phyloP scores from a whole-genome alignment of 163 green algal genomes.

The Trebouxiophyceae sp. region DNA sequence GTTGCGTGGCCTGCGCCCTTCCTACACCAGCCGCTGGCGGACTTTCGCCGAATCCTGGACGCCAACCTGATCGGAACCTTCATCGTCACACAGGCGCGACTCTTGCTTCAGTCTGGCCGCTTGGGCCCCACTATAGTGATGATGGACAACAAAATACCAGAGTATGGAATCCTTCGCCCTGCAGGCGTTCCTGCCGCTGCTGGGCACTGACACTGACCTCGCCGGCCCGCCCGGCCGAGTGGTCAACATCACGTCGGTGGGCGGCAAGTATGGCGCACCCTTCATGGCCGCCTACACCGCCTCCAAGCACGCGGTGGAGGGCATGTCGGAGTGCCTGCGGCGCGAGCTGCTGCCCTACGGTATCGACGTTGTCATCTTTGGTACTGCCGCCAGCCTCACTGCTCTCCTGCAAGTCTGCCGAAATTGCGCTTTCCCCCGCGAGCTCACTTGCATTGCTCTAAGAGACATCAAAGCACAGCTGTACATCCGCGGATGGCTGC shows the following conservation, averaged over 20 bases:
- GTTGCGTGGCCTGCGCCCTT: neutral
- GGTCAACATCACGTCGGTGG: constrained; percentile 4
- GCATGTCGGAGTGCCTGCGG: constrained; percentile 1
- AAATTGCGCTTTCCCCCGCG: no score
- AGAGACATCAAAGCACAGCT: no score
- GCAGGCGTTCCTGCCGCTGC: constrained; percentile 14
- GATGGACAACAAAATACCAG: neutral
- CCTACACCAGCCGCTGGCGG: neutral
- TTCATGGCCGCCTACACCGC: constrained; percentile 1
- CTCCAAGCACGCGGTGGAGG: constrained; percentile 14
- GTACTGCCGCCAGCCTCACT: no score
- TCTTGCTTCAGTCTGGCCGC: no score
- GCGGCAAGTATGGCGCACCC: neutral
- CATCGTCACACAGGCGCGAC: constrained; percentile 11
- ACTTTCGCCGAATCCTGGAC: constrained; percentile 5
- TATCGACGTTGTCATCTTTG: constrained; percentile 13
- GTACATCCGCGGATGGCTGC: no score
- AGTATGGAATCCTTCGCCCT: neutral
- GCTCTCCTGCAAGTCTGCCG: no score
- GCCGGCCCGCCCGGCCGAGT: constrained; percentile 1
- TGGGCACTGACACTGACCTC: constrained; percentile 5
- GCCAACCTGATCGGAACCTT: constrained; percentile 7
- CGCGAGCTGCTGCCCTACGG: constrained; percentile 9
- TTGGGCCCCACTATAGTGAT: no score
- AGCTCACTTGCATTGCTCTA: no score